phyloP scores from a whole-genome alignment of 164 flowering plant genomes.

The Echeveria elegans region DNA sequence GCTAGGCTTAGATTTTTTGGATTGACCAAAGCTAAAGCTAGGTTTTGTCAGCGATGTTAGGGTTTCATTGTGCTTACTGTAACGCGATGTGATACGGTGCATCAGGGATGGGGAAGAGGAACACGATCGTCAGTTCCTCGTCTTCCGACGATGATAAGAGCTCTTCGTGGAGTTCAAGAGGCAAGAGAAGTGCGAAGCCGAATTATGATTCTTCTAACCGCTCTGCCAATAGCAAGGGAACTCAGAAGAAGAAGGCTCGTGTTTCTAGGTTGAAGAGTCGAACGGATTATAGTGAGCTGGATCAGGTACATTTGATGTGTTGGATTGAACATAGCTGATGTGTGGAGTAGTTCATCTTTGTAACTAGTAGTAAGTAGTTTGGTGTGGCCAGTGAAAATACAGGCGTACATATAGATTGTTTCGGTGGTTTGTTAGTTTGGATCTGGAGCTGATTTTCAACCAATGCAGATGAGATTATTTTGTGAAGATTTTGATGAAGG shows the following conservation, averaged over 20 bases:
- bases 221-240: background rate
- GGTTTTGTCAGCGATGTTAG: no score
- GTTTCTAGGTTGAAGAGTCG: background rate
- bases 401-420: no score
- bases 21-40: no score
- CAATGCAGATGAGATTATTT: constrained; percentile 44
- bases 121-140: background rate
- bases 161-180: background rate
- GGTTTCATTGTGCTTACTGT: no score
- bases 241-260: background rate
- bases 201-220: background rate
- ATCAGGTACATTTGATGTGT: constrained; percentile 13
- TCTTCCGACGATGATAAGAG: background rate
- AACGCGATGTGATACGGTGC: no score
- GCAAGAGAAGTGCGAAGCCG: background rate
- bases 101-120: background rate
- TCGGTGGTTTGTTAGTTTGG: background rate
- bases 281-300: constrained; percentile 12
- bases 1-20: no score
- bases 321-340: no score
- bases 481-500: constrained; percentile 56
- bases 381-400: no score
- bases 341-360: no score
- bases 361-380: no score
- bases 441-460: background rate